Conservation (phyloP, 768 basidiomycete genomes). For the Cyclocybe aegerita region DNA sequence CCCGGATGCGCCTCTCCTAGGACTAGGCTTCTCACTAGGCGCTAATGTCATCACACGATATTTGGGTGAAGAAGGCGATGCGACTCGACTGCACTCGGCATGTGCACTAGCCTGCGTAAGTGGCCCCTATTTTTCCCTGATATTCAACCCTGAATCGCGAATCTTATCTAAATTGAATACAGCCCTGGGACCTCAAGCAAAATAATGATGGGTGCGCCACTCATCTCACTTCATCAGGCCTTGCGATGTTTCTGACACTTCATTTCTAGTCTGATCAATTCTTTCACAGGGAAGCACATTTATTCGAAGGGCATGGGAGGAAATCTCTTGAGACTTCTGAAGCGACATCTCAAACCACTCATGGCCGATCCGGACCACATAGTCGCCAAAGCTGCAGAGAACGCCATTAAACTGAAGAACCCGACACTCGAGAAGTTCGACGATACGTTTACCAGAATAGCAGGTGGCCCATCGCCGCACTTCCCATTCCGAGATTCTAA, state of each 20-base stretch:
- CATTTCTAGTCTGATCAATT: constrained; percentile 47
- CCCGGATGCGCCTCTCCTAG: constrained; percentile 81
- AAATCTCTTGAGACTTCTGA: constrained; percentile 64
- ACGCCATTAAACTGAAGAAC: constrained; percentile 46
- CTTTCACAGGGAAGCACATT: constrained; percentile 57
- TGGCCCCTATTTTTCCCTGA: constrained; percentile 7
- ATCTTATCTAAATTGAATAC: constrained; percentile 7
- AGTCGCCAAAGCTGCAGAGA: constrained; percentile 46
- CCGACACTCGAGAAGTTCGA: constrained; percentile 62
- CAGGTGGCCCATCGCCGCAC: constrained; percentile 62
- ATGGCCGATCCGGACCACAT: constrained; percentile 48
- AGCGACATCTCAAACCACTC: constrained; percentile 48
- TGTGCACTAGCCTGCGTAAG: constrained; percentile 77
- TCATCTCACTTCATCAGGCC: not conserved
- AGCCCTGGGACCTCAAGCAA: constrained; percentile 55
- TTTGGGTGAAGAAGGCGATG: constrained; percentile 76
- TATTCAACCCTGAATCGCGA: too few species aligned
- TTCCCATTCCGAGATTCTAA: constrained; percentile 48
- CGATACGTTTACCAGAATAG: constrained; percentile 61
- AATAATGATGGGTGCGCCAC: constrained; percentile 47
- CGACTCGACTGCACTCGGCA: constrained; percentile 60
- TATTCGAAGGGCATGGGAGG: constrained; percentile 81
- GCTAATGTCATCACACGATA: constrained; percentile 90
- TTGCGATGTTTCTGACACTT: constrained; percentile 1
- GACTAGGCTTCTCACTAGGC: constrained; percentile 91